Evolutionary conservation across 2,329 filamentous ascomycete genomes (phyloP).

Genomic region (Beauveria asiatica): DNA sequence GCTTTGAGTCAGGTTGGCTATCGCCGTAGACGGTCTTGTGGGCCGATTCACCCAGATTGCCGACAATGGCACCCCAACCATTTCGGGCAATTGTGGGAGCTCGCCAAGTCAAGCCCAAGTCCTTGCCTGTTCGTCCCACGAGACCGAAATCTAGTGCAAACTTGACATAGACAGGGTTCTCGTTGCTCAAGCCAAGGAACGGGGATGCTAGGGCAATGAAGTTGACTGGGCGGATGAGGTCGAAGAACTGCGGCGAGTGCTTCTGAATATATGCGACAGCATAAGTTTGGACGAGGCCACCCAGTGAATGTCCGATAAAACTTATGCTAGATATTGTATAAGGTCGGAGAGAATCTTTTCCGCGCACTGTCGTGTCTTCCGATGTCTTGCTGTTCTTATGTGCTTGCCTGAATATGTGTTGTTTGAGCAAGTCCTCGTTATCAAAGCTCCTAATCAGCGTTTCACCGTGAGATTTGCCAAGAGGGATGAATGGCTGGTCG

Average conservation of each 20-base stretch:
- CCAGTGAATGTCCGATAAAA: slow-evolving; percentile 86
- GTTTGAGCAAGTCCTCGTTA: slow-evolving; percentile 32
- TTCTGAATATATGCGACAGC: slow-evolving; percentile 95
- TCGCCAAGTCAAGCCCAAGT: slow-evolving; percentile 89
- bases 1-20: slow-evolving; percentile 73
- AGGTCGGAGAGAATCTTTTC: slow-evolving; percentile 39
- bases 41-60: slow-evolving; percentile 65
- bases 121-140: slow-evolving; percentile 91
- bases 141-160: slow-evolving; percentile 95
- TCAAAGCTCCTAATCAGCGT: slow-evolving; percentile 31
- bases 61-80: slow-evolving; percentile 82
- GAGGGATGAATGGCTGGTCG: slow-evolving; percentile 78
- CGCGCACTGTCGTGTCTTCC: slow-evolving; percentile 42
- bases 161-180: slow-evolving; percentile 94
- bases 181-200: slow-evolving; percentile 86
- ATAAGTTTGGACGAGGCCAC: slow-evolving; percentile 85
- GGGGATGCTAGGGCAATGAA: slow-evolving; percentile 85
- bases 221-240: slow-evolving; percentile 77
- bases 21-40: slow-evolving; percentile 51
- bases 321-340: slow-evolving; percentile 93
- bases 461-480: slow-evolving; percentile 40
- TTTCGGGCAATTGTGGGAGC: slow-evolving; percentile 76
- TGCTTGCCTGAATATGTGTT: slow-evolving; percentile 34
- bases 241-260: slow-evolving; percentile 85
- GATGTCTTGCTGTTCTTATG: slow-evolving; percentile 57